Base-by-base conservation (phyloP, 768 basidiomycete genomes). In the Psilocybe azurescens region DNA sequence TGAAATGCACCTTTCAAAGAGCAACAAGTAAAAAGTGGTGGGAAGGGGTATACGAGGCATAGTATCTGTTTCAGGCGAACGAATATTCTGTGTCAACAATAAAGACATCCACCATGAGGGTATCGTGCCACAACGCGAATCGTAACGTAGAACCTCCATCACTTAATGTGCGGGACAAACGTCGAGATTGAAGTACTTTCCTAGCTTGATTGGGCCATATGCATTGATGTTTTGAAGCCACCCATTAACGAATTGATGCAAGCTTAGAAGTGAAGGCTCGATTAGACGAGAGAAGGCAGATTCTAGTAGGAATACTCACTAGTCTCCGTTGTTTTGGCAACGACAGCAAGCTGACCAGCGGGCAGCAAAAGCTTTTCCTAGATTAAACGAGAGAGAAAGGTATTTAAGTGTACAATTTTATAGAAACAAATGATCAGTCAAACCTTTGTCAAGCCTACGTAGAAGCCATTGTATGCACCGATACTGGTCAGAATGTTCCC, bases 321-420 rank as follows among this genome's bases (percentile, higher is more conserved):
- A 95, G 76, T 94, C 94, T 52, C 93, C 79, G 77, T 95, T 95
- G 72, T 93, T 89, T 79, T 94, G 93, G 73, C 89, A 89, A 49
- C 72, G 76, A 74, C 89, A 91, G 78, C 90, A 91, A 52, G 69
- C 36, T 1, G 79, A 75, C 53, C 77, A 55, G 10, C 78, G 82
- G 48, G 88, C 88, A 61, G 84, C 83, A 56, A 86, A 90, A 18
- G 89, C 90, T 30, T 82, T 0, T 18, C 71, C 87, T 89, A 59
- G 47, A 59, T 24, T 46, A 58, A 47, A 57, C 38, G 54, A 29
- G 20, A 36, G 59, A 51, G n/a, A n/a, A 59, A 55, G 61, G 39
- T 41, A 24, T 5, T 10, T 8, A 33, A 20, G 10, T 55, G 18
- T 10, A 13, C 16, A 14, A 14, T 13, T 16, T 16, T 10, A n/a